Conservation (phyloP, 2,329 filamentous ascomycete genomes). For the Colletotrichum nymphaeae region DNA sequence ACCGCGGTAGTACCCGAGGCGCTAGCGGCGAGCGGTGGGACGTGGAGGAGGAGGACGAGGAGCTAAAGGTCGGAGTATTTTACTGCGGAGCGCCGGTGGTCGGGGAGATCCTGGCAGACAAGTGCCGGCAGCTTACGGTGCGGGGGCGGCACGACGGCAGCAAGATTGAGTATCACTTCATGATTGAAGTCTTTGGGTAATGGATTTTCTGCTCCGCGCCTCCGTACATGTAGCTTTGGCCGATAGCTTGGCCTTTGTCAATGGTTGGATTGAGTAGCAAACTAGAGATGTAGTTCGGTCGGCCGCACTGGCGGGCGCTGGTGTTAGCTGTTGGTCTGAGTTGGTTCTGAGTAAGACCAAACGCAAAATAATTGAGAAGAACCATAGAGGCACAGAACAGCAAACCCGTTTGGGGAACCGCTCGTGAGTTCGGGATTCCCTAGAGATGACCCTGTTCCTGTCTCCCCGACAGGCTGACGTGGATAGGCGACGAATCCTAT, state of each 20-base stretch:
- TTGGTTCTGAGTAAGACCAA: not conserved
- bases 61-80: conserved; percentile 64
- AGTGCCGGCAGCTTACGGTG: conserved; percentile 61
- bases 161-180: conserved; percentile 66
- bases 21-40: not conserved
- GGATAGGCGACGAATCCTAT: not conserved
- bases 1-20: not conserved
- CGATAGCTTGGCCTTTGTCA: not conserved
- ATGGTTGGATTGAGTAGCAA: not conserved
- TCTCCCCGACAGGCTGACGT: not conserved
- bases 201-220: not conserved
- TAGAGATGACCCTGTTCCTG: not conserved
- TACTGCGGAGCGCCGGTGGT: conserved; percentile 67
- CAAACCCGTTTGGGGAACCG: not conserved
- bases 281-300: not conserved
- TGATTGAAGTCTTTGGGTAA: conserved; percentile 67
- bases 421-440: not conserved
- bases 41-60: conserved; percentile 42
- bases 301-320: not conserved
- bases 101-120: conserved; percentile 66
- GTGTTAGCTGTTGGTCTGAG: not conserved
- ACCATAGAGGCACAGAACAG: not conserved
- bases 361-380: not conserved
- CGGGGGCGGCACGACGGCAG: conserved; percentile 62
- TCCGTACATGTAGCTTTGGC: too few species aligned